These are phyloP conservation scores for Calonectria multiphialidica DNA, from an alignment of 2,329 filamentous ascomycete genomes.

Conservation along the genomic window DNA sequence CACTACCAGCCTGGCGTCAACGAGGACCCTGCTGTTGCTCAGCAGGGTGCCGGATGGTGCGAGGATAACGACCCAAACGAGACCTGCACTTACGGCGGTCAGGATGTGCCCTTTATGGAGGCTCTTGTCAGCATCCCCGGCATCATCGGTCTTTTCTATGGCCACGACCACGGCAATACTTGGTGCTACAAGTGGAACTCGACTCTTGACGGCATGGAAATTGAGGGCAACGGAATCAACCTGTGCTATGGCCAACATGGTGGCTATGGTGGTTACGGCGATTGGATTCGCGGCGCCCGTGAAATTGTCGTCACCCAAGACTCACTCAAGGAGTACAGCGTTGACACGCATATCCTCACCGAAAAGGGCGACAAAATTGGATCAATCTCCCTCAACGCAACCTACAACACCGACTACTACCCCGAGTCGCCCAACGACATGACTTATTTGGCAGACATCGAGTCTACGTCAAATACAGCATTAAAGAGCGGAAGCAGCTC, in stretches of 20 bases:
- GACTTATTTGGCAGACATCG: constrained; percentile 45
- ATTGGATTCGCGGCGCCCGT: constrained; percentile 71
- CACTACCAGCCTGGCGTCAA: constrained; percentile 59
- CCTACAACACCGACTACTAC: constrained; percentile 69
- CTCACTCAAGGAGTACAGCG: constrained; percentile 52
- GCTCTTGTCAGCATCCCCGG: constrained; percentile 67
- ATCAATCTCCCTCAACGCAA: constrained; percentile 67
- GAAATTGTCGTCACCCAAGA: constrained; percentile 64
- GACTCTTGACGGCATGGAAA: constrained; percentile 47
- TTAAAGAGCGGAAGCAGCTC: neutral
- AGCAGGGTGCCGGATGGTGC: constrained; percentile 60
- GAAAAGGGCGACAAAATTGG: constrained; percentile 67
- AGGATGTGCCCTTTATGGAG: constrained; percentile 73
- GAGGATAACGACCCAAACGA: constrained; percentile 51
- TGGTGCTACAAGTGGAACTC: constrained; percentile 68
- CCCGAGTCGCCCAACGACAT: constrained; percentile 54
- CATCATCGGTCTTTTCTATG: constrained; percentile 70
- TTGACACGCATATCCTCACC: constrained; percentile 72
- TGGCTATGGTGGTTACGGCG: constrained; percentile 78
- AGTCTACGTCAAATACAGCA: neutral
- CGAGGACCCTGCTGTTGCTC: constrained; percentile 55
- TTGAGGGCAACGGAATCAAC: constrained; percentile 58
- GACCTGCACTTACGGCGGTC: constrained; percentile 57
- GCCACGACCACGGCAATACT: constrained; percentile 74
- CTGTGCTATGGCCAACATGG: constrained; percentile 74